Evolutionary conservation across 352 stramenopile species (phyloP).

Genomic region (Phytophthora tubulina): DNA sequence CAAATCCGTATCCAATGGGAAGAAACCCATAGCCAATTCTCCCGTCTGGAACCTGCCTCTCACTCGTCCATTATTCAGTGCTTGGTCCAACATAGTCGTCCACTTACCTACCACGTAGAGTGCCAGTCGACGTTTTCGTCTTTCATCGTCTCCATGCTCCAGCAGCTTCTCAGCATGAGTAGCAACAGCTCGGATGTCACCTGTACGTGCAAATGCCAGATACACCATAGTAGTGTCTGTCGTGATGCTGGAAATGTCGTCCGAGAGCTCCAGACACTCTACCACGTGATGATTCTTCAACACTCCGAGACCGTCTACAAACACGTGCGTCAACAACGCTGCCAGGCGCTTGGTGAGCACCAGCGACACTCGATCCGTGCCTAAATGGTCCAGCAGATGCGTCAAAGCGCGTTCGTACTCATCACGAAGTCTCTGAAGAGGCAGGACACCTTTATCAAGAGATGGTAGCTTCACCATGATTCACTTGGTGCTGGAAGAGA

Average conservation of each 20-base stretch:
- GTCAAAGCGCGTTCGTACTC: slow-evolving; percentile 56
- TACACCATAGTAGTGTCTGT: slow-evolving; percentile 55
- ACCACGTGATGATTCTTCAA: slow-evolving; percentile 47
- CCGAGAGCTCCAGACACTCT: slow-evolving; percentile 68
- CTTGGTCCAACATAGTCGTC: slow-evolving; percentile 61
- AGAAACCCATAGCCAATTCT: slow-evolving; percentile 58
- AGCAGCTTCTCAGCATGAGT: slow-evolving; percentile 54
- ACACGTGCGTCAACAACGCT: slow-evolving; percentile 70
- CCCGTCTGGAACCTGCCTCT: slow-evolving; percentile 53
- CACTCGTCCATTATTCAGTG: slow-evolving; percentile 47
- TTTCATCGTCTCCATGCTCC: slow-evolving; percentile 29
- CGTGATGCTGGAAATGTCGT: slow-evolving; percentile 51
- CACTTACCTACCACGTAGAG: slow-evolving; percentile 61
- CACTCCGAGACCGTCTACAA: slow-evolving; percentile 54
- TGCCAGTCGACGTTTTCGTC: slow-evolving; percentile 32
- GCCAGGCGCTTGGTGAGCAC: slow-evolving; percentile 67
- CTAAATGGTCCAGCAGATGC: slow-evolving; percentile 46
- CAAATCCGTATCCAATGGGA: slow-evolving; percentile 69
- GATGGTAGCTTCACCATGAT: slow-evolving; percentile 43
- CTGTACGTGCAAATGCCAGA: slow-evolving; percentile 48
- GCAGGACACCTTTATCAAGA: slow-evolving; percentile 41
- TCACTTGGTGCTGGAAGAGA: slow-evolving; percentile 25
- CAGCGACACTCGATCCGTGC: slow-evolving; percentile 52
- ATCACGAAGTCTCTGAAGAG: slow-evolving; percentile 51
- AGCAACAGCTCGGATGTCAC: slow-evolving; percentile 59